These are phyloP conservation scores for Auriscalpium vulgare DNA, from an alignment of 768 basidiomycete genomes.

Conservation along the genomic window DNA sequence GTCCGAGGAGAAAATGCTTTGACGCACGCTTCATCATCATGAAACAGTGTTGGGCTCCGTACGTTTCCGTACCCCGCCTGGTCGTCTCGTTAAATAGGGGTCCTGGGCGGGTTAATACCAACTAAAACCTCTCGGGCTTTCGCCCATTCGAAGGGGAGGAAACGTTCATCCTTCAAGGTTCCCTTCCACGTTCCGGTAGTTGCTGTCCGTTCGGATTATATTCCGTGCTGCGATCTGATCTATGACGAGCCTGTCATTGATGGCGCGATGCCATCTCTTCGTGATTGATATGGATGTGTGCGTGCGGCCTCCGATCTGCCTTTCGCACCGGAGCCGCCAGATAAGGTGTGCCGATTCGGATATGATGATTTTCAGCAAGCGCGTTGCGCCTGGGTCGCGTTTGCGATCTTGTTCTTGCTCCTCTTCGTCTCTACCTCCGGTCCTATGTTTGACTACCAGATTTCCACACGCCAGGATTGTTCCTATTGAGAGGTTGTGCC, in stretches of 20 bases:
- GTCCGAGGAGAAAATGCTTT: too few species aligned
- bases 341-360: conserved; percentile 1
- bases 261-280: background rate
- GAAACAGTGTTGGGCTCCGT: too few species aligned
- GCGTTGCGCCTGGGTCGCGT: background rate
- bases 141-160: background rate
- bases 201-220: background rate
- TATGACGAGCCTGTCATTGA: background rate
- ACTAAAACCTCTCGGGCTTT: too few species aligned
- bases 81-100: too few species aligned
- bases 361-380: background rate
- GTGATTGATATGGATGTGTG: background rate
- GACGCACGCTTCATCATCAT: too few species aligned
- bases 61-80: too few species aligned
- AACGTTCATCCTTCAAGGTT: background rate
- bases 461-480: background rate
- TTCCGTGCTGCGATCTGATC: background rate
- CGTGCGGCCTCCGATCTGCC: background rate
- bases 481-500: background rate
- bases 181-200: background rate
- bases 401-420: too few species aligned
- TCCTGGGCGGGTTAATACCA: too few species aligned
- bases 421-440: background rate
- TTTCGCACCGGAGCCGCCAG: conserved; percentile 2
- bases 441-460: background rate